Base-by-base conservation (phyloP, 345 rosid species). In the Sisymbrium irio region DNA sequence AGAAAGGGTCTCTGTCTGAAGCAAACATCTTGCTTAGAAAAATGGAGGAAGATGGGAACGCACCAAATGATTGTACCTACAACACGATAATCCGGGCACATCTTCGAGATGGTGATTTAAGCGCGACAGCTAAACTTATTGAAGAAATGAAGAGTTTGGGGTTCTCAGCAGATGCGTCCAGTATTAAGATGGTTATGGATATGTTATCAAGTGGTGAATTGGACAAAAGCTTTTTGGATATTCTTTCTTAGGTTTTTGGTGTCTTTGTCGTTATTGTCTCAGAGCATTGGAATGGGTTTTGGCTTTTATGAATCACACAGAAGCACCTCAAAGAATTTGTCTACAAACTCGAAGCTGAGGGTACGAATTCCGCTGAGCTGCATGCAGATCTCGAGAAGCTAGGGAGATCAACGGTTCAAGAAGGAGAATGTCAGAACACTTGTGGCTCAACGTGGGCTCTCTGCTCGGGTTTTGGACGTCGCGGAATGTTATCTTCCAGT, bases 11-110 rank as follows among this genome's bases (percentile, higher is more conserved):
- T 2, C 45, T 62, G 22, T 41, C 66, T 41, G 51, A 62, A 5
- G 51, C 66, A 1, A 17, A 62, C 2, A 1, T 2, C 5, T 1
- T 73, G 71, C 59, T 62, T 37, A 74, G 19, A 18, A 67, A 73
- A 45, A 73, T 73, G 75, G 65, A 56, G 18, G 70, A 32, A 4
- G 47, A 62, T 20, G 75, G 71, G 57, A 55, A 54, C 46, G 32
- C 41, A 6, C 82, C 75, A 11, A 22, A 56, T 56, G 9, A 19
- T 27, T 37, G 71, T 40, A 56, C 78, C 3, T 62, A 62, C 66
- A 62, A 62, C 49, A 62, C 13, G n/a, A 13, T 62, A 4, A 28
- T 41, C 37, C 5, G 51, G 20, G 66, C 22, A 25, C 13, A 62
- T 62, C 66, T 62, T 9, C 14, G 66, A 27, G 51, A 46, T 2